These are phyloP conservation scores for Tylopilus intermedius DNA, from an alignment of 768 basidiomycete genomes.

Conservation along the genomic window DNA sequence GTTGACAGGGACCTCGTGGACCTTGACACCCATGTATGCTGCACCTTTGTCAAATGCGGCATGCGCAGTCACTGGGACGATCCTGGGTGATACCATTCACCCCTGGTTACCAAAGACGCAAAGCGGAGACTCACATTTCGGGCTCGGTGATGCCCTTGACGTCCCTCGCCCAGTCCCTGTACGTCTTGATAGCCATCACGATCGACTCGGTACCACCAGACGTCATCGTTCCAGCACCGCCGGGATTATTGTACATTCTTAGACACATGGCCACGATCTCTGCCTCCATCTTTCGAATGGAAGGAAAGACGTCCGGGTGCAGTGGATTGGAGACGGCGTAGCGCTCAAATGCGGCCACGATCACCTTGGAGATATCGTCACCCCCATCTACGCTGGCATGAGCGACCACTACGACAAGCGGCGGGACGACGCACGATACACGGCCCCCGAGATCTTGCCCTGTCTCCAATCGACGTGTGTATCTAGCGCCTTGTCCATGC, in stretches of 20 bases:
- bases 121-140: conserved; percentile 65
- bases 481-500: conserved; percentile 63
- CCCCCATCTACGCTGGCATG: conserved; percentile 48
- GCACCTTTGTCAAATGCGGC: conserved; percentile 95
- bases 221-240: conserved; percentile 88
- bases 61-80: conserved; percentile 81
- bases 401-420: not conserved
- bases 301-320: conserved; percentile 79
- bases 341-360: too few species aligned
- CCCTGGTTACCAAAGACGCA: not conserved
- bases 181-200: conserved; percentile 90
- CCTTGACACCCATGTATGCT: conserved; percentile 82
- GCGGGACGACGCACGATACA: conserved; percentile 54
- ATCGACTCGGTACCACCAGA: conserved; percentile 96
- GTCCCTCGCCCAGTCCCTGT: conserved; percentile 85
- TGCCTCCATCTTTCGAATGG: conserved; percentile 64
- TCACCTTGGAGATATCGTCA: too few species aligned
- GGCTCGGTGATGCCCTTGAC: conserved; percentile 87
- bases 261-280: conserved; percentile 89
- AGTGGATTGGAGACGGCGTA: too few species aligned
- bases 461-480: conserved; percentile 48
- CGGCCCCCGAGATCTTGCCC: conserved; percentile 79
- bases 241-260: conserved; percentile 76
- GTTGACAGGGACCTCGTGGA: conserved; percentile 61
- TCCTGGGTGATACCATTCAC: conserved; percentile 39